phyloP scores from a whole-genome alignment of 352 stramenopile genomes.

The Phytophthora constricta region DNA sequence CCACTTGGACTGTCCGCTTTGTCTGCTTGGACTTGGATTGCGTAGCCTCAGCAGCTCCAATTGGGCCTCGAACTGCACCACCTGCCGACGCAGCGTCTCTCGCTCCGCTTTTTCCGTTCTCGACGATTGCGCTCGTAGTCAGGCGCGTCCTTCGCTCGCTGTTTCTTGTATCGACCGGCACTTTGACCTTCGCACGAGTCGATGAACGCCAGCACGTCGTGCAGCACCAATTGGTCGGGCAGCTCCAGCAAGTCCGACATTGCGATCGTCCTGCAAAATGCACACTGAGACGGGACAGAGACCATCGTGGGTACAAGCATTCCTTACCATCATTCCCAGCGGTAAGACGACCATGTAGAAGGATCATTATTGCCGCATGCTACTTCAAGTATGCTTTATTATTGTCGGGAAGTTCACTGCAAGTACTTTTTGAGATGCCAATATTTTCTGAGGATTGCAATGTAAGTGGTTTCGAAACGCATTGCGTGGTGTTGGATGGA shows the following conservation, averaged over 20 bases:
- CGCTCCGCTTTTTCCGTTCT: conserved; percentile 20
- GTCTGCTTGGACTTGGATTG: background rate
- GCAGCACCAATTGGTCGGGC: conserved; percentile 8
- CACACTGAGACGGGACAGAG: background rate
- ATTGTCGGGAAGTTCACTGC: background rate
- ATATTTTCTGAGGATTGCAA: too few relatives aligned
- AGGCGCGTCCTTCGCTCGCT: background rate
- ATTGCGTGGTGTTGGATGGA: too few relatives aligned
- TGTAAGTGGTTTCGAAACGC: background rate
- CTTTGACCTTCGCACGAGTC: background rate
- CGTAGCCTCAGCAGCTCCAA: conserved; percentile 16
- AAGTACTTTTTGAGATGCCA: background rate
- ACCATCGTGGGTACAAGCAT: background rate
- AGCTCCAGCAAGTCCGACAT: background rate
- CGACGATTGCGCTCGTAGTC: conserved; percentile 16
- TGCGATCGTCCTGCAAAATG: background rate
- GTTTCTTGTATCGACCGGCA: background rate
- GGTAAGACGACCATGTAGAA: background rate
- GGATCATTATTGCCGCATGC: background rate
- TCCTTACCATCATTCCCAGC: background rate
- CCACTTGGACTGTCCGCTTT: conserved; percentile 11
- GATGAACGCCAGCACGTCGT: conserved; percentile 21
- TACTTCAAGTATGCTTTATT: background rate
- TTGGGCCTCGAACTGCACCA: conserved; percentile 17
- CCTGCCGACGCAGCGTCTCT: conserved; percentile 11